phyloP scores from a whole-genome alignment of 305 asterid genomes.

The Fraxinus platypoda region DNA sequence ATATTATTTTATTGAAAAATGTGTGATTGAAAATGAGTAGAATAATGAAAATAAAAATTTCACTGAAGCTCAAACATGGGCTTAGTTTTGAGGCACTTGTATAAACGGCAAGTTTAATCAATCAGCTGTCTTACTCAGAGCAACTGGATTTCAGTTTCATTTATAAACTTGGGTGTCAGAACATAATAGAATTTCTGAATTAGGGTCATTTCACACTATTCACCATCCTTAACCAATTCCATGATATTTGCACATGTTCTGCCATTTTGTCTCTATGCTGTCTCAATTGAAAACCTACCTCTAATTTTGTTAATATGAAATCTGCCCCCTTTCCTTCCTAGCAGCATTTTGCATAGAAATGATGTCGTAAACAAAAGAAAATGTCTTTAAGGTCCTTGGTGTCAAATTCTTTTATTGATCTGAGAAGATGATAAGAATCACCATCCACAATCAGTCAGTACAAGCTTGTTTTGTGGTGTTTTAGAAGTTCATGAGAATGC shows the following conservation, averaged over 20 bases:
- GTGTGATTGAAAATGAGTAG: no score
- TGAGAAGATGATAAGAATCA: background rate
- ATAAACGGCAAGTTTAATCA: no score
- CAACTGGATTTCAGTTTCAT: background rate
- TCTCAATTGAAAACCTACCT: background rate
- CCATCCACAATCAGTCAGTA: background rate
- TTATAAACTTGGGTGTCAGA: background rate
- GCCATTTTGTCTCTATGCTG: background rate
- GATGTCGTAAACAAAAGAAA: background rate
- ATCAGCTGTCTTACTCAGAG: background rate
- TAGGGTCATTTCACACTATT: background rate
- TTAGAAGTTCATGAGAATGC: background rate
- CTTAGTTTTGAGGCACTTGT: no score
- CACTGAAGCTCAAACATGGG: no score
- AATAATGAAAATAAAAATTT: no score
- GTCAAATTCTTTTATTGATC: background rate
- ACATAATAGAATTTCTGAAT: background rate
- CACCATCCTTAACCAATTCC: background rate
- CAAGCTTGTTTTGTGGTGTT: background rate
- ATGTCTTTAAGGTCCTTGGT: background rate
- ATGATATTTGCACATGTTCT: background rate
- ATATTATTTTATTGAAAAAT: no score
- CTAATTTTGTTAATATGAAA: background rate
- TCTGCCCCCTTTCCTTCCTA: background rate
- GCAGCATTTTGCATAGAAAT: background rate